Conservation (phyloP, 805 yeast genomes). For the Naumovozyma castellii region DNA sequence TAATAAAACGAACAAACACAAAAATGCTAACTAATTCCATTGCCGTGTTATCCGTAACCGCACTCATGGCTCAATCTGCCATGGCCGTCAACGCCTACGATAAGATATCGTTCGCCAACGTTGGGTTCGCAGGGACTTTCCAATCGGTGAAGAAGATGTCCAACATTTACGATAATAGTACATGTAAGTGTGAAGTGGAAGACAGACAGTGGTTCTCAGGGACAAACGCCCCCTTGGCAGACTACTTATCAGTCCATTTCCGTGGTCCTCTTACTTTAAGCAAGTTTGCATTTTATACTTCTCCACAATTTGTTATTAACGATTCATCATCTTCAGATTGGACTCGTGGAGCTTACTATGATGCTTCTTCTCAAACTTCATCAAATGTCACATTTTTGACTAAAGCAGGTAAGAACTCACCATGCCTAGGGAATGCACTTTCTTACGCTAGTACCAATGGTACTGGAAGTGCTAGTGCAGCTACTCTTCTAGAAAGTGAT, state of each 20-base stretch:
- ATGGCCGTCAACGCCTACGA: conserved; percentile 11
- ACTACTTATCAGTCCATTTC: conserved; percentile 63
- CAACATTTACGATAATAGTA: conserved; percentile 11
- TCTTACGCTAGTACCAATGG: conserved; percentile 57
- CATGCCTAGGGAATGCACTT: conserved; percentile 62
- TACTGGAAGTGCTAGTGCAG: conserved; percentile 31
- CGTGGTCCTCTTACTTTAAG: conserved; percentile 61
- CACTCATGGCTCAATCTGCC: conserved; percentile 5
- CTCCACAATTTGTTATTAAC: conserved; percentile 32
- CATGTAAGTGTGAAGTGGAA: conserved; percentile 26
- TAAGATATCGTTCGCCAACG: conserved; percentile 23
- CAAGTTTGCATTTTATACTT: conserved; percentile 53
- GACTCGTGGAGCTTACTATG: conserved; percentile 51
- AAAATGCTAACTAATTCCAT: conserved; percentile 5
- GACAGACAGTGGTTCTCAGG: conserved; percentile 36
- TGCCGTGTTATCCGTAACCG: conserved; percentile 15
- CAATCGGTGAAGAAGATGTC: conserved; percentile 24
- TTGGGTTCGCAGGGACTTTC: conserved; percentile 27
- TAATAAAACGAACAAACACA: background rate
- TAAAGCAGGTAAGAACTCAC: conserved; percentile 47
- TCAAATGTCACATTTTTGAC: conserved; percentile 62
- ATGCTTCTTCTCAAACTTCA: conserved; percentile 36
- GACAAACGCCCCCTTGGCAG: conserved; percentile 53
- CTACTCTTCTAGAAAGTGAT: conserved; percentile 42
- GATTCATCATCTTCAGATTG: conserved; percentile 37